These are phyloP conservation scores for Alternaria sp. DNA, from an alignment of 2,329 filamentous ascomycete genomes.

Conservation along the genomic window DNA sequence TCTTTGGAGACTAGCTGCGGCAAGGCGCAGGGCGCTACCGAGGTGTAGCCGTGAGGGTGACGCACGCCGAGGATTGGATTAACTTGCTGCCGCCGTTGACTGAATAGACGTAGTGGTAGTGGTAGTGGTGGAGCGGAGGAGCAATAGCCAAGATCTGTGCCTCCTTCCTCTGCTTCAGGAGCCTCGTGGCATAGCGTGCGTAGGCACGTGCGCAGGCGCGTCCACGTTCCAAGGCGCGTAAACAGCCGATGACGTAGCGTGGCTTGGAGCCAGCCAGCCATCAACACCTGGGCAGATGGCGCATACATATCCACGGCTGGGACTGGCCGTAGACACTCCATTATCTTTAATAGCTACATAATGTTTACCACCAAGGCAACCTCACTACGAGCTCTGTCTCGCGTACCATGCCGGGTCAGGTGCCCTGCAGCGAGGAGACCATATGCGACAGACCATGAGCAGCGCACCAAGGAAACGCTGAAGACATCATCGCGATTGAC, in stretches of 20 bases:
- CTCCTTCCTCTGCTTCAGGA: neutral
- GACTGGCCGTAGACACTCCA: neutral
- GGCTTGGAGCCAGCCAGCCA: conserved; percentile 11
- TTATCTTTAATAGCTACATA: neutral
- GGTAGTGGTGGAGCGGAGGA: neutral
- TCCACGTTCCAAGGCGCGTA: conserved; percentile 14
- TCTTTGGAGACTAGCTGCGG: neutral
- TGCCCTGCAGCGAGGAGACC: conserved; percentile 16
- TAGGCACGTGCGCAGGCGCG: conserved; percentile 6
- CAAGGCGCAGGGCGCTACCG: neutral
- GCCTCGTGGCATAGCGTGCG: neutral
- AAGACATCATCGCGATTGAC: conserved; percentile 26
- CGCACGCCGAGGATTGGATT: neutral
- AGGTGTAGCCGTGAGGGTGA: neutral
- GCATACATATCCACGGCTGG: conserved; percentile 1
- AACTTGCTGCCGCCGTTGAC: no score
- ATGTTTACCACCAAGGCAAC: conserved; percentile 11
- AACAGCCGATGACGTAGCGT: conserved; percentile 20
- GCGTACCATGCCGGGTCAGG: conserved; percentile 8
- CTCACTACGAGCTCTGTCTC: conserved; percentile 15
- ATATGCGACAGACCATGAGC: conserved; percentile 28
- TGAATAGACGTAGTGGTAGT: no score
- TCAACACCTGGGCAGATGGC: conserved; percentile 1
- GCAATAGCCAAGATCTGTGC: neutral
- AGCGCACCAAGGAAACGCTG: conserved; percentile 24